These are phyloP conservation scores for Pestalotiopsis sp. DNA, from an alignment of 2,329 filamentous ascomycete genomes.

Conservation along the genomic window DNA sequence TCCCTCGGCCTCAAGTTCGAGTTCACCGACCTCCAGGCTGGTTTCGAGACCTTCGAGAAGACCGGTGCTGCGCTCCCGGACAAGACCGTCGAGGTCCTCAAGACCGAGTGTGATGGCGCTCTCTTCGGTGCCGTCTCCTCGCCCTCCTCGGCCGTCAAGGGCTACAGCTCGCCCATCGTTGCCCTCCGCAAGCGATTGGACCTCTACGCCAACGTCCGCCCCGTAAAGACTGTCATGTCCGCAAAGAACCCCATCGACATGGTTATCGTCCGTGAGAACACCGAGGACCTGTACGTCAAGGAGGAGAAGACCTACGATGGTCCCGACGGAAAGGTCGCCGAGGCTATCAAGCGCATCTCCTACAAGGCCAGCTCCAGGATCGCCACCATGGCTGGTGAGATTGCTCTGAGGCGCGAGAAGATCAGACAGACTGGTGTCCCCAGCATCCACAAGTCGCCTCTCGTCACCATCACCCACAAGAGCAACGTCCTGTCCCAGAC, in stretches of 20 bases:
- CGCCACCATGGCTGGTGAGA: slow-evolving; percentile 89
- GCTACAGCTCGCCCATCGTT: slow-evolving; percentile 96
- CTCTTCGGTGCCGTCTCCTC: slow-evolving; percentile 96
- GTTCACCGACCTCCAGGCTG: slow-evolving; percentile 90
- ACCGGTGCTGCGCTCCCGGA: slow-evolving; percentile 88
- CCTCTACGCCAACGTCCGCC: slow-evolving; percentile 95
- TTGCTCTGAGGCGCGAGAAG: slow-evolving; percentile 82
- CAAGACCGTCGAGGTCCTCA: slow-evolving; percentile 84
- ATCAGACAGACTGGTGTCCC: slow-evolving; percentile 61
- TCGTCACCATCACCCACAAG: slow-evolving; percentile 98
- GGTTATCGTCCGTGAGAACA: slow-evolving; percentile 98
- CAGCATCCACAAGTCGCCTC: slow-evolving; percentile 66
- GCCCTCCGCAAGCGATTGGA: slow-evolving; percentile 93
- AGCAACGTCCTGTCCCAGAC: slow-evolving; percentile 96
- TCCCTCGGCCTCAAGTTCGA: slow-evolving; percentile 91
- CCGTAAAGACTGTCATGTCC: slow-evolving; percentile 80
- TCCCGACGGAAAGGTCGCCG: slow-evolving; percentile 80
- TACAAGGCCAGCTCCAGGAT: slow-evolving; percentile 84
- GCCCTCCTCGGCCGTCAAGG: slow-evolving; percentile 83
- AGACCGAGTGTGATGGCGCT: slow-evolving; percentile 90
- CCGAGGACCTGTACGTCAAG: slow-evolving; percentile 97
- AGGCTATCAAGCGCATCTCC: slow-evolving; percentile 97
- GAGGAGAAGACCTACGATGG: slow-evolving; percentile 83
- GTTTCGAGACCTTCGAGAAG: slow-evolving; percentile 89
- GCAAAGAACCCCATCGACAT: slow-evolving; percentile 78